Base-by-base conservation (phyloP, 768 basidiomycete species). In the Butyriboletus loyo region DNA sequence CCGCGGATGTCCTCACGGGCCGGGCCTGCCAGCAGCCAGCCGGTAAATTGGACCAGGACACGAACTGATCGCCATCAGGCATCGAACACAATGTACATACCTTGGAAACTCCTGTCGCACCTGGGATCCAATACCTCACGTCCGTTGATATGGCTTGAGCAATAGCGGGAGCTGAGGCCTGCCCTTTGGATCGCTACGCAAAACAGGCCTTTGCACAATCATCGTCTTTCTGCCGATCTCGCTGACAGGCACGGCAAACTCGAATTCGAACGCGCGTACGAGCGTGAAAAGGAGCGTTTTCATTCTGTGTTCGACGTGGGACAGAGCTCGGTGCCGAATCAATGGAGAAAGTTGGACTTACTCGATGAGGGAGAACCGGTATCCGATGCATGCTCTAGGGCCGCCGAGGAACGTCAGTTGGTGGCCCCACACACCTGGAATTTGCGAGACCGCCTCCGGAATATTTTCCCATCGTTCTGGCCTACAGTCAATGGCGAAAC, bases 381-480 rank as follows among this genome's bases (percentile, higher is more conserved):
- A 87, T 1, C 85, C 85, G 35, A 87, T 87, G 57, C 86, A 89
- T 7, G 84, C 76, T 28, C 77, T 75, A 17, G 82, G 80, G 2
- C 86, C 86, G 24, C 82, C 83, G 3, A 85, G 61, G 75, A 89
- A 89, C 0, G 80, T 76, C 32, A 86, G 61, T 46, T 81, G 64
- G 58, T 84, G 77, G 5, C 79, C 74, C 78, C 79, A 86, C 0
- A 87, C 75, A 1, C 85, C 82, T 14, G 86, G 86, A 27, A 87
- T 71, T 0, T 64, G 50, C 1, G 63, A 60, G 2, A 72, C 75
- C 0, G 69, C 72, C 11, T 77, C 74, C 0, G 84, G 83, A 14
- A 73, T 44, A 5, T 71, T 63, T 35, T 74, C 62, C 86, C 86
- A 89, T 4, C 86, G 74, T 56, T 87, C 86, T 2, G 86, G 86